Conservation (phyloP, 179 eudicot genomes). For the Spinacia oleracea region DNA sequence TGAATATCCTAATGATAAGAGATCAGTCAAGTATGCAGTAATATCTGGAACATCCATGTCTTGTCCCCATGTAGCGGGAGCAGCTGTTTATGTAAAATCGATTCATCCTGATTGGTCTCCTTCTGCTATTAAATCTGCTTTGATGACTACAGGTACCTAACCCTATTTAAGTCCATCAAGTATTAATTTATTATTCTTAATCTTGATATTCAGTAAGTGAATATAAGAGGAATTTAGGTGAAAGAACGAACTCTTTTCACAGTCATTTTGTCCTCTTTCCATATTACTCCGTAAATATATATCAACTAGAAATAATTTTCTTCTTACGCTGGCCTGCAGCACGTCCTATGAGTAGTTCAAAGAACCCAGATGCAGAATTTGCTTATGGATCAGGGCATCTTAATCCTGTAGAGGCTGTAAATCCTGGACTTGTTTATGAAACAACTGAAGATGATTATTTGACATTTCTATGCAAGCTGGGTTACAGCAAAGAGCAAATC, state of each 20-base stretch:
- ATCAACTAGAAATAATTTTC: background rate
- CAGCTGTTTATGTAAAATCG: slow-evolving; percentile 37
- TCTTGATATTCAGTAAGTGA: too few species aligned
- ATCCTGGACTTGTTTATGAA: slow-evolving; percentile 39
- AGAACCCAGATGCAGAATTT: slow-evolving; percentile 31
- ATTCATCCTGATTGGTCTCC: slow-evolving; percentile 43
- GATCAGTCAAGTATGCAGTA: slow-evolving; percentile 13
- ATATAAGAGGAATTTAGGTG: too few species aligned
- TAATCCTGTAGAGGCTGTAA: slow-evolving; percentile 26
- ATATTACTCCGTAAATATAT: too few species aligned
- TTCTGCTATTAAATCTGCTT: slow-evolving; percentile 33
- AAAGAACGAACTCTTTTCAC: too few species aligned
- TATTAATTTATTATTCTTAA: too few species aligned
- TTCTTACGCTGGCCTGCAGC: slow-evolving; percentile 20
- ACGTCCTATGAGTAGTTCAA: slow-evolving; percentile 19
- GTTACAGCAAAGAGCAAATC: slow-evolving; percentile 3
- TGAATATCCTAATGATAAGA: background rate
- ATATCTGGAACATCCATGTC: slow-evolving; percentile 39
- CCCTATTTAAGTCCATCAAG: too few species aligned
- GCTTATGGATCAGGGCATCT: slow-evolving; percentile 42
- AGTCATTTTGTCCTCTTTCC: too few species aligned
- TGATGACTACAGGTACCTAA: slow-evolving; percentile 14
- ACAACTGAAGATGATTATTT: slow-evolving; percentile 13
- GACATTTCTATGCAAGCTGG: slow-evolving; percentile 27
- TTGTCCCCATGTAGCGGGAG: slow-evolving; percentile 38